A percentile compares a stretch with the other conserved stretches of the same genome.
These are phyloP conservation scores for Geotrichum klebahnii DNA, from an alignment of 1,139 yeast species.

Conservation along the genomic window DNA sequence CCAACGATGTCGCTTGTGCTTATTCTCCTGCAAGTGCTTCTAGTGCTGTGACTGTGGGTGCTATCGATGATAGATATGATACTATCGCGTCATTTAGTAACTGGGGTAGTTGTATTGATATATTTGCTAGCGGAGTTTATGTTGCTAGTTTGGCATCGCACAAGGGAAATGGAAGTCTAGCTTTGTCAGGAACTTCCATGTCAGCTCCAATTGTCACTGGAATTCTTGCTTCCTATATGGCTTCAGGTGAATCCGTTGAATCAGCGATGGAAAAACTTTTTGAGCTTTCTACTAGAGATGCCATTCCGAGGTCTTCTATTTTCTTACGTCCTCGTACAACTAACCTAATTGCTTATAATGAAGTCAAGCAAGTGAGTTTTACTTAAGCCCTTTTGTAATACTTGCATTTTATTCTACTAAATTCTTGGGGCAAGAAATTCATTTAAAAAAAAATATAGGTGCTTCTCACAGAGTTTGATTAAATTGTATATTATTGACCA, in stretches of 20 bases:
- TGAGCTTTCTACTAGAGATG: constrained; percentile 37
- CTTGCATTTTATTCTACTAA: background rate
- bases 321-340: constrained; percentile 47
- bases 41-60: constrained; percentile 80
- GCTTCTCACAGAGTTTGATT: no score
- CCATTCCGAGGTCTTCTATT: constrained; percentile 39
- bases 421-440: no score
- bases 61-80: constrained; percentile 72
- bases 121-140: constrained; percentile 77
- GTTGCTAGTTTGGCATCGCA: constrained; percentile 41
- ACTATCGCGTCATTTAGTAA: constrained; percentile 72
- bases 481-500: no score
- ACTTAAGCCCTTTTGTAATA: background rate
- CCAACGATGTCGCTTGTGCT: constrained; percentile 70
- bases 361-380: background rate
- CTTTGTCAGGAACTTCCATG: constrained; percentile 86
- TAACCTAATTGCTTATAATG: constrained; percentile 41
- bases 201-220: constrained; percentile 83
- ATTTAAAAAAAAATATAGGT: no score
- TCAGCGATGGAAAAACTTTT: constrained; percentile 30
- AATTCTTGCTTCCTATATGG: constrained; percentile 58
- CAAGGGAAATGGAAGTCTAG: constrained; percentile 30
- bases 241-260: constrained; percentile 48
- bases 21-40: constrained; percentile 77
- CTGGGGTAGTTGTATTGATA: constrained; percentile 85